phyloP scores from a whole-genome alignment of 495 filamentous ascomycete genomes.

The Articulospora tetracladia region DNA sequence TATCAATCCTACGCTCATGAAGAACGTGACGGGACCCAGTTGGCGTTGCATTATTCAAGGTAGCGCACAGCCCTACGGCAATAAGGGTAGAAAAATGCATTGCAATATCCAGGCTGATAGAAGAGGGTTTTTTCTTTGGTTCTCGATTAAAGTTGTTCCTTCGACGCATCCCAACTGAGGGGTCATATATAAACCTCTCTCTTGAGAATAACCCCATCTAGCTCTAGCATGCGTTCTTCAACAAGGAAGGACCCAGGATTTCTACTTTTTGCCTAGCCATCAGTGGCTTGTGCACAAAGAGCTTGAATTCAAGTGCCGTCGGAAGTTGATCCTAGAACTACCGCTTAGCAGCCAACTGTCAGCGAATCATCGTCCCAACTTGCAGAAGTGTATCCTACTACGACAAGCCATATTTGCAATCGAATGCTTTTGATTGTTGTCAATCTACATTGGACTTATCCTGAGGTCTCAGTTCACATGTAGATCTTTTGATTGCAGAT shows the following conservation, averaged over 20 bases:
- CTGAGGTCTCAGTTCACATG: no score
- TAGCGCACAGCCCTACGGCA: constrained; percentile 6
- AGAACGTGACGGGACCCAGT: constrained; percentile 12
- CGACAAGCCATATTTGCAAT: no score
- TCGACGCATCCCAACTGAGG: neutral
- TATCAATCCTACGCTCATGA: neutral
- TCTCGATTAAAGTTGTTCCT: neutral
- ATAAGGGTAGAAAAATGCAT: constrained; percentile 17
- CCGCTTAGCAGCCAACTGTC: neutral
- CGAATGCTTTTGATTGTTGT: no score
- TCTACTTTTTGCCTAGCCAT: no score
- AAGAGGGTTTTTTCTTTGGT: neutral
- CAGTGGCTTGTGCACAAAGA: neutral
- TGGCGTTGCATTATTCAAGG: constrained; percentile 7
- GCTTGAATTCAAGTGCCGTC: neutral
- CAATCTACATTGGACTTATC: no score
- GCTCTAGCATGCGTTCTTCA: neutral
- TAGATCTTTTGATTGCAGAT: no score
- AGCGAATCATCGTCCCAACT: no score
- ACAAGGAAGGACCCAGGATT: no score
- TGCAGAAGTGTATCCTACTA: no score
- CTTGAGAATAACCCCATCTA: neutral
- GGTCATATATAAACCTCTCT: no score
- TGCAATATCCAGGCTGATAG: neutral
- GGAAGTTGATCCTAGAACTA: neutral